Base-by-base conservation (phyloP, 2,329 filamentous ascomycete genomes). In the Ophiostoma sp. region DNA sequence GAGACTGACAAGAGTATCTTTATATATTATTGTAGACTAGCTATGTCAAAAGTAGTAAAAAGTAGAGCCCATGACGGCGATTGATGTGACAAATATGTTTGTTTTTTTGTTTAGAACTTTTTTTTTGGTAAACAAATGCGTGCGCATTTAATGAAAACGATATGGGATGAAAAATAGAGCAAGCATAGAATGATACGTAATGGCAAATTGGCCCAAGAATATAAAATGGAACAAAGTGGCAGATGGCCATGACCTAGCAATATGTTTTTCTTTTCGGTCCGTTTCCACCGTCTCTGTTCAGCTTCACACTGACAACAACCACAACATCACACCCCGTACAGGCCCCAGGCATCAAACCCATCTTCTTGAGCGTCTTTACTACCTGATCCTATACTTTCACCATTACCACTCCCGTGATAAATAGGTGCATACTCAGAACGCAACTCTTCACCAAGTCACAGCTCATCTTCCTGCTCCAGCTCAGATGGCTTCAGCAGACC, bases 401-500 rank as follows among this genome's bases (percentile, higher is more conserved):
- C 57, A 17, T 11, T 62, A 6, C 27, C 54, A 4, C n/a, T 8
- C 13, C 54, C 15, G 57, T 33, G 15, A 17, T 62, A 62, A 4
- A 35, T 13, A 33, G 66, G 66, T 10, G 66, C 66, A 67, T 52
- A 67, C 44, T 67, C 66, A 1, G 15, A 54, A 13, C 66, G 41
- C 44, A 67, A 17, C 66, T 67, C 66, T 41, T 67, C 33, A 8
- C 15, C 11, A 48, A 67, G 66, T 67, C 66, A 67, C 66, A 67
- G 66, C 66, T 67, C 66, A 33, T 94, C 92, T 76, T 94, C 92
- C 79, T 90, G 89, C 68, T 93, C 94, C 78, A 99, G 87, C 79
- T 99, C 95, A n/a, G 93, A 95, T 67, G 95, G 96, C 84, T 99
- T 98, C 77, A 99, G 84, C 72, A 99, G 85, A 77, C 96, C 95